Base-by-base conservation (phyloP, 2,329 filamentous ascomycete genomes). In the Fusarium buxicola region DNA sequence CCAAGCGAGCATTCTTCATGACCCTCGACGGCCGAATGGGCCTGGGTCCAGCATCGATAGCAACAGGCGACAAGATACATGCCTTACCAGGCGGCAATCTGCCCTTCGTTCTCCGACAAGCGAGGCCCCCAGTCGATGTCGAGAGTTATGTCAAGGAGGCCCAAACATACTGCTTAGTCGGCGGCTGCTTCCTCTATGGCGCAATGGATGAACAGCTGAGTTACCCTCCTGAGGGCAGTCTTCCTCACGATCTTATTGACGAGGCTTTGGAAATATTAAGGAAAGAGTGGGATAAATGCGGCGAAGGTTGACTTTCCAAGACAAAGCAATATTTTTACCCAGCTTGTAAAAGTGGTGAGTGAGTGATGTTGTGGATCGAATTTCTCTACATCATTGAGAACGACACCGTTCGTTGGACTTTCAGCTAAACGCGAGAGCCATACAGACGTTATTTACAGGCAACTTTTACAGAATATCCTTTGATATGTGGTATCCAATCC, bases 61-160 rank as follows among this genome's bases (percentile, higher is more conserved):
- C 27, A 10, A n/a, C 13, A 24, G 41, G 27, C 13, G 41, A 44
- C 16, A 7, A 21, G 5, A 11, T 44, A 31, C 7, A 21, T 9
- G 9, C 31, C 28, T 15, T 44, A 18, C 27, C 41, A 21, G 28
- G 41, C 15, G 41, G 41, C 8, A 31, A 30, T 7, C 7, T 31
- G 3, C 41, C 41, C 3, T 44, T 44, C 28, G 11, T 44, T 7
- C 27, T 44, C 3, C 27, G 40, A 3, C 15, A 28, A 4, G 18
- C 10, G n/a, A 2, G 10, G 3, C n/a, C 24, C 15, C 24, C n/a
- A 8, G 8, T 10, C 4, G 6, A 11, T 41, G 2, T 3, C 7
- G 3, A 12, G 8, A 5, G 4, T 21, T 11, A 1, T 3, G 5
- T n/a, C 15, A 3, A 15, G 6, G 4, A 6, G n/a, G 8, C 9